Percentiles rank a stretch among this genome's conserved stretches.
phyloP scores from a whole-genome alignment of 768 basidiomycete genomes.

The Termitomyces sp. region DNA sequence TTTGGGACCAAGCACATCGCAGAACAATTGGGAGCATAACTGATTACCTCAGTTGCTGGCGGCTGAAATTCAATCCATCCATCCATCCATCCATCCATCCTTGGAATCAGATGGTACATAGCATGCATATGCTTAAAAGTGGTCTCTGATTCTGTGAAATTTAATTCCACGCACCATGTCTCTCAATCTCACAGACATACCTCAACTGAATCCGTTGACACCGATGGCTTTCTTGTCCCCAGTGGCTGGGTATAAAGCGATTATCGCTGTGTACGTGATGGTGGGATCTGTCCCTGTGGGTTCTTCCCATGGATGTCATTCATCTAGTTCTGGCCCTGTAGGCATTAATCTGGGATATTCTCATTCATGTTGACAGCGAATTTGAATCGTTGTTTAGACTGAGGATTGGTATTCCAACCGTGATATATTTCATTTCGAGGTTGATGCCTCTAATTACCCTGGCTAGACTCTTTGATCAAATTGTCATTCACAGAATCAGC shows the following conservation, averaged over 20 bases:
- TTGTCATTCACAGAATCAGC: slow-evolving; percentile 9
- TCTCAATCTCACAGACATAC: slow-evolving; percentile 1
- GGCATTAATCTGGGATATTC: slow-evolving; percentile 27
- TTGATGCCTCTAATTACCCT: neutral
- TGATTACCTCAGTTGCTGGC: too few species aligned
- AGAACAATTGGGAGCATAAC: too few species aligned
- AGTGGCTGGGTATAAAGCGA: slow-evolving; percentile 18
- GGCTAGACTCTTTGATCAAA: neutral
- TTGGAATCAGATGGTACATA: too few species aligned
- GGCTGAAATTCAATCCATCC: too few species aligned
- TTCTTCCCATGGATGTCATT: neutral
- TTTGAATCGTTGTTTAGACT: slow-evolving; percentile 16
- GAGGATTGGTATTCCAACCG: slow-evolving; percentile 14
- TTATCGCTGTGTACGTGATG: slow-evolving; percentile 21
- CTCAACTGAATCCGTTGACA: slow-evolving; percentile 22
- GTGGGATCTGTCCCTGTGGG: slow-evolving; percentile 15
- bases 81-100: too few species aligned
- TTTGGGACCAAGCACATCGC: too few species aligned
- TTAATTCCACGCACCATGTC: neutral
- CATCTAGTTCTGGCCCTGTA: slow-evolving; percentile 1
- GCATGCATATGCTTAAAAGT: neutral
- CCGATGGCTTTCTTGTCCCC: slow-evolving; percentile 25
- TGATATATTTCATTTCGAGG: slow-evolving; percentile 27
- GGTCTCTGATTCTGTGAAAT: neutral
- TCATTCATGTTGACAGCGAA: slow-evolving; percentile 21